Evolutionary conservation across 805 yeast species (phyloP).

Genomic region (Lipomyces kockii): DNA sequence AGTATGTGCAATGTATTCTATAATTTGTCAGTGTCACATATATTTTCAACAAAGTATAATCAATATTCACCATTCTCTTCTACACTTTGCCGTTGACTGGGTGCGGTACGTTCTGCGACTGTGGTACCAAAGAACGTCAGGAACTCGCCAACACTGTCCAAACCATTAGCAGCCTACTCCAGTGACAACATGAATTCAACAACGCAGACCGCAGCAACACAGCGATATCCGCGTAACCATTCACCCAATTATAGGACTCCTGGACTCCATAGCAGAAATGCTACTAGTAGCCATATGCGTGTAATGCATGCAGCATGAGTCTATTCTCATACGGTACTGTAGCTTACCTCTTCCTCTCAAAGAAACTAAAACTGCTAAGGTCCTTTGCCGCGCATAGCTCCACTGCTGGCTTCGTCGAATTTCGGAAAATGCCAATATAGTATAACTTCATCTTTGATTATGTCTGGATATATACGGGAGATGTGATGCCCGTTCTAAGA

Average conservation of each 20-base stretch:
- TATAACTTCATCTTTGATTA: slow-evolving; percentile 75
- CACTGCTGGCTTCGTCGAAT: slow-evolving; percentile 56
- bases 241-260: not conserved
- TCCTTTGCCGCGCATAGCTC: slow-evolving; percentile 84
- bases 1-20: slow-evolving; percentile 83
- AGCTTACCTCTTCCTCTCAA: slow-evolving; percentile 67
- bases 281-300: not conserved
- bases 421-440: slow-evolving; percentile 84
- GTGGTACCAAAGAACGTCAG: slow-evolving; percentile 94
- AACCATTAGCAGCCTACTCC: not conserved
- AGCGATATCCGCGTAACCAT: not conserved
- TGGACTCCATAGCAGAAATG: not conserved
- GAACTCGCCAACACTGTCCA: slow-evolving; percentile 75
- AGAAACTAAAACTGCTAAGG: slow-evolving; percentile 82
- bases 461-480: not conserved
- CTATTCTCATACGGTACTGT: not conserved
- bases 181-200: not conserved
- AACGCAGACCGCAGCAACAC: not conserved
- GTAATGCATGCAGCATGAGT: not conserved
- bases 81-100: slow-evolving; percentile 92
- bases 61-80: slow-evolving; percentile 60
- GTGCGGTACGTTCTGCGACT: slow-evolving; percentile 80
- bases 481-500: not conserved
- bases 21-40: not conserved
- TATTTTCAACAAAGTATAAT: not conserved